Percentiles rank a stretch among this genome's conserved stretches.
Evolutionary conservation across 345 rosid genomes (phyloP).

Genomic region (Hypericum androsaemum): DNA sequence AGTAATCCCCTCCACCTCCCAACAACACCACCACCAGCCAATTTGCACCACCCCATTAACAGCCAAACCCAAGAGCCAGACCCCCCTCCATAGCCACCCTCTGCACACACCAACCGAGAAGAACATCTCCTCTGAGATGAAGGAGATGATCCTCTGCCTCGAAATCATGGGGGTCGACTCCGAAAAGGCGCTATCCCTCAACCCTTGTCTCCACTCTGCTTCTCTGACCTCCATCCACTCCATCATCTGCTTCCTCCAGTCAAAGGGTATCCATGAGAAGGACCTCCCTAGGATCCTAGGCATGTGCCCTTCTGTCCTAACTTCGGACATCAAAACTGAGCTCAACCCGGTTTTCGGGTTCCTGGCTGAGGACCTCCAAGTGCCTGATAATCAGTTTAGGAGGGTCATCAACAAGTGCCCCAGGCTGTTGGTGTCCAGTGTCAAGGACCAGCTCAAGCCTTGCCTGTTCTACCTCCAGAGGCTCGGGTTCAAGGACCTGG

Average conservation of each 20-base stretch:
- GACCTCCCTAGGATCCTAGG: slow-evolving; percentile 78
- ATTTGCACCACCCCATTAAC: slow-evolving; percentile 33
- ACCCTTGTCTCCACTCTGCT: slow-evolving; percentile 63
- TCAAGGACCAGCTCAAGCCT: slow-evolving; percentile 63
- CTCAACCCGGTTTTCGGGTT: slow-evolving; percentile 63
- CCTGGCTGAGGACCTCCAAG: slow-evolving; percentile 42
- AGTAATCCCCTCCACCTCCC: too few relatives aligned
- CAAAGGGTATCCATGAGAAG: slow-evolving; percentile 71
- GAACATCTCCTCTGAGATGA: slow-evolving; percentile 53
- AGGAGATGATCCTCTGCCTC: slow-evolving; percentile 81
- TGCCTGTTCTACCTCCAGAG: slow-evolving; percentile 58
- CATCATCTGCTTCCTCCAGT: slow-evolving; percentile 57
- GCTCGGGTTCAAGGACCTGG: slow-evolving; percentile 66
- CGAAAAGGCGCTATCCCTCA: slow-evolving; percentile 64
- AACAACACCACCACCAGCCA: slow-evolving; percentile 13
- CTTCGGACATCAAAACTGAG: slow-evolving; percentile 55
- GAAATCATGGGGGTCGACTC: slow-evolving; percentile 85
- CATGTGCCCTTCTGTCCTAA: slow-evolving; percentile 79
- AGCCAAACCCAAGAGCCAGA: slow-evolving; percentile 37
- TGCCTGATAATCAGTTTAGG: slow-evolving; percentile 48
- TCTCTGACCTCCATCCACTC: slow-evolving; percentile 54
- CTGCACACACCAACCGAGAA: slow-evolving; percentile 44
- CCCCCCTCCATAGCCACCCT: slow-evolving; percentile 51
- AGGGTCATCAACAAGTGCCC: slow-evolving; percentile 78
- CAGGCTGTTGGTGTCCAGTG: slow-evolving; percentile 56